Evolutionary conservation across 352 stramenopile species (phyloP), one percentile per base, ranked within the genome.

Genomic region (Salisapilia sapeloensis): DNA sequence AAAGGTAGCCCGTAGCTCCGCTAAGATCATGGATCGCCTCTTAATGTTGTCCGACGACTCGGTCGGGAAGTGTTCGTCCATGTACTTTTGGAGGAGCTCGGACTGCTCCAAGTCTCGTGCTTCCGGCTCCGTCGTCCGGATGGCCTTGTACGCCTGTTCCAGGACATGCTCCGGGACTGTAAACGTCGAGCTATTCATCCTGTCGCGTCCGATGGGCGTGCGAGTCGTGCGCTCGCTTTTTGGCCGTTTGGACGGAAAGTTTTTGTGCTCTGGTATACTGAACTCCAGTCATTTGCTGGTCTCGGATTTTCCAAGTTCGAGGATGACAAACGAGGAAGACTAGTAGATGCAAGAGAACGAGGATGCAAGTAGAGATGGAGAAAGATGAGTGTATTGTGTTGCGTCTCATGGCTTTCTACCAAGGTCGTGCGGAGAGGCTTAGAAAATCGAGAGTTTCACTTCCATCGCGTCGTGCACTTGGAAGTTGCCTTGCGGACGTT

Each of bases 361-460:
- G n/a, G n/a, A n/a, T n/a, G n/a, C n/a, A n/a, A n/a, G n/a, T n/a
- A n/a, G n/a, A n/a, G n/a, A n/a, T n/a, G n/a, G n/a, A n/a, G n/a
- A n/a, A n/a, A n/a, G n/a, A n/a, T n/a, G n/a, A n/a, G n/a, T n/a
- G n/a, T n/a, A n/a, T n/a, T n/a, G n/a, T n/a, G n/a, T n/a, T n/a
- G n/a, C n/a, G n/a, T n/a, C n/a, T n/a, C n/a, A n/a, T n/a, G n/a
- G n/a, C n/a, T n/a, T n/a, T n/a, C n/a, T n/a, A n/a, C n/a, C n/a
- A n/a, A n/a, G n/a, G n/a, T n/a, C 15, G 12, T 16, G 30, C 25
- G 16, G n/a, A n/a, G n/a, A n/a, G n/a, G 44, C 38, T 77, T 78
- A 90, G 56, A 90, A 90, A 49, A 90, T 86, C 40, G 65, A 58
- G 28, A 90, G 56, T 61, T 90, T 90, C 43, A 90, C 75, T 56